phyloP scores from a whole-genome alignment of 2,329 filamentous ascomycete genomes.

The Chalara sp. region DNA sequence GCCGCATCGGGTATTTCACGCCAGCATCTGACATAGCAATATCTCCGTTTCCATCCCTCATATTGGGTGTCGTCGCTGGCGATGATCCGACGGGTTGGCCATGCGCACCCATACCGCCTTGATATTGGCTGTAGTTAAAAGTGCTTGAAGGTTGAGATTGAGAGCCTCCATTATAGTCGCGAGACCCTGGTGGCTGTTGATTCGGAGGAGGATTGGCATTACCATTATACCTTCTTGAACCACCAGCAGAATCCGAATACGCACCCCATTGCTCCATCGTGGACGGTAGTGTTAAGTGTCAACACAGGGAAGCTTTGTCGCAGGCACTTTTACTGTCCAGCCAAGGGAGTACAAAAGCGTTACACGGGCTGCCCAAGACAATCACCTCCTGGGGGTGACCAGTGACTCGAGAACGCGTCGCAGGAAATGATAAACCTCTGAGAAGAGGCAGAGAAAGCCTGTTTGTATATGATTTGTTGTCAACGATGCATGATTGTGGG shows the following conservation, averaged over 20 bases:
- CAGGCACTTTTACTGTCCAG: not conserved
- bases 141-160: constrained; percentile 45
- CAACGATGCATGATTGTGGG: constrained; percentile 23
- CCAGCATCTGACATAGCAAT: constrained; percentile 80
- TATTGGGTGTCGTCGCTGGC: constrained; percentile 49
- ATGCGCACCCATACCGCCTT: constrained; percentile 37
- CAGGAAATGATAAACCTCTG: constrained; percentile 14
- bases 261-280: constrained; percentile 60
- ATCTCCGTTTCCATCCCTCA: constrained; percentile 68
- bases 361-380: too few species aligned
- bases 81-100: constrained; percentile 52
- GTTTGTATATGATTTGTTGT: constrained; percentile 15
- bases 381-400: constrained; percentile 3
- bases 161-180: constrained; percentile 35
- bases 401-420: constrained; percentile 20
- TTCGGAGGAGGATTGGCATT: constrained; percentile 42
- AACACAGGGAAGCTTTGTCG: constrained; percentile 1
- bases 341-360: too few species aligned
- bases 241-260: constrained; percentile 58
- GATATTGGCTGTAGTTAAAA: constrained; percentile 65
- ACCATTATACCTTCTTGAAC: constrained; percentile 59
- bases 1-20: constrained; percentile 78
- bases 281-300: constrained; percentile 15
- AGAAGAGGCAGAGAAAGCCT: constrained; percentile 23
- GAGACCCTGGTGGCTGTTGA: constrained; percentile 38